Evolutionary conservation across 805 yeast genomes (phyloP).

Genomic region (Candida ovalis): DNA sequence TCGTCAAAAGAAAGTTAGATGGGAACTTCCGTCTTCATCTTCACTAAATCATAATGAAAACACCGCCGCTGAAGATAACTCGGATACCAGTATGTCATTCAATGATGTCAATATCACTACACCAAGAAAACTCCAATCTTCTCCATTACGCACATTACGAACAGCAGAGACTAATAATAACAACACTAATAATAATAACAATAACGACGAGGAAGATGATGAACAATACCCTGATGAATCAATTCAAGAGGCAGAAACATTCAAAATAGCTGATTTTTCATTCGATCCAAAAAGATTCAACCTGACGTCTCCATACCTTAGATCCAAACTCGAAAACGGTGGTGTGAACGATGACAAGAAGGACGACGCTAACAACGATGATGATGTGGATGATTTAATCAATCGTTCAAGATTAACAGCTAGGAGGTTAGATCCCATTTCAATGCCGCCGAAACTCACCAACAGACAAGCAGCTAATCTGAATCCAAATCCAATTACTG

Average conservation of each 20-base stretch:
- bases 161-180: background rate
- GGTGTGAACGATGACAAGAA: background rate
- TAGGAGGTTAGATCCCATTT: background rate
- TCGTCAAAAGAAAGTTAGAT: constrained; percentile 40
- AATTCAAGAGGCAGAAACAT: background rate
- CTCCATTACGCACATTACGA: constrained; percentile 4
- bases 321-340: background rate
- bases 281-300: background rate
- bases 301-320: background rate
- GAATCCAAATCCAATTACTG: background rate
- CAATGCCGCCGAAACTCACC: background rate
- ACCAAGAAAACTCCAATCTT: constrained; percentile 7
- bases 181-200: background rate
- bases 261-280: background rate
- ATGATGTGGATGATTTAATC: no score
- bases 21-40: constrained; percentile 36
- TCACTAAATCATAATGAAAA: constrained; percentile 3
- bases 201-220: background rate
- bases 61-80: constrained; percentile 1
- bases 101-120: constrained; percentile 6
- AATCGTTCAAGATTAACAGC: background rate
- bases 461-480: no score
- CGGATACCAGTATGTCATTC: constrained; percentile 16
- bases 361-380: background rate
- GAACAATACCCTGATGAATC: background rate